A percentile compares a stretch with the other conserved stretches of the same genome.
Conservation (phyloP, 257 asterid species). For the Ehretia macrophylla region DNA sequence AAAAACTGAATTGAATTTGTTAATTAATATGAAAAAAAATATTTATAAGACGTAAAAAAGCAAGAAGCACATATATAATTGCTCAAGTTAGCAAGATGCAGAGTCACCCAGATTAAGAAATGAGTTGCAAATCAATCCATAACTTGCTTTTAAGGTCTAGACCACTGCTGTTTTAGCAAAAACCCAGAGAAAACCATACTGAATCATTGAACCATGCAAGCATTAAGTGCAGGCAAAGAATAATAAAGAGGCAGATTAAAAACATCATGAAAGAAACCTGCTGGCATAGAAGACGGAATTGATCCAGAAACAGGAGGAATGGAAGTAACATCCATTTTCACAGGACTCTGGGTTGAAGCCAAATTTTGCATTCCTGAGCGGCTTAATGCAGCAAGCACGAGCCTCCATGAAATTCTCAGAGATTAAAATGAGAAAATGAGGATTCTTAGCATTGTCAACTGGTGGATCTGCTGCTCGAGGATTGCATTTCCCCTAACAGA, state of each 20-base stretch:
- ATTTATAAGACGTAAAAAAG: no score
- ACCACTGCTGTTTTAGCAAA: background rate
- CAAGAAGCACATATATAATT: no score
- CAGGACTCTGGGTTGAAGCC: slow-evolving; percentile 61
- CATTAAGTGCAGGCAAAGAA: no score
- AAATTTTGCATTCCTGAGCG: slow-evolving; percentile 56
- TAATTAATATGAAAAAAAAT: no score
- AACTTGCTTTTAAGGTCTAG: no score
- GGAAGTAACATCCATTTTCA: slow-evolving; percentile 62
- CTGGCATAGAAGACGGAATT: slow-evolving; percentile 50
- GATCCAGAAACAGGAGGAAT: slow-evolving; percentile 57
- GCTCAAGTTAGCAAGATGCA: no score
- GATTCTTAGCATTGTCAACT: slow-evolving; percentile 66
- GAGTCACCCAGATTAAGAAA: no score
- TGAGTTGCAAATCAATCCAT: no score
- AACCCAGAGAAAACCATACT: background rate
- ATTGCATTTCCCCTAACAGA: slow-evolving; percentile 68
- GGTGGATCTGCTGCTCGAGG: slow-evolving; percentile 62
- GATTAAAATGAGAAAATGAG: slow-evolving; percentile 80
- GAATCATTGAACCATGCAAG: background rate
- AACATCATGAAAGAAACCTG: slow-evolving; percentile 42
- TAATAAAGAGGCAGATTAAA: background rate
- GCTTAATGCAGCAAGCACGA: slow-evolving; percentile 60
- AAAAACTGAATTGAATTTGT: no score
- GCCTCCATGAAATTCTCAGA: slow-evolving; percentile 81